Evolutionary conservation across 2,329 filamentous ascomycete genomes (phyloP).

Genomic region (Stagonosporopsis vannaccii): DNA sequence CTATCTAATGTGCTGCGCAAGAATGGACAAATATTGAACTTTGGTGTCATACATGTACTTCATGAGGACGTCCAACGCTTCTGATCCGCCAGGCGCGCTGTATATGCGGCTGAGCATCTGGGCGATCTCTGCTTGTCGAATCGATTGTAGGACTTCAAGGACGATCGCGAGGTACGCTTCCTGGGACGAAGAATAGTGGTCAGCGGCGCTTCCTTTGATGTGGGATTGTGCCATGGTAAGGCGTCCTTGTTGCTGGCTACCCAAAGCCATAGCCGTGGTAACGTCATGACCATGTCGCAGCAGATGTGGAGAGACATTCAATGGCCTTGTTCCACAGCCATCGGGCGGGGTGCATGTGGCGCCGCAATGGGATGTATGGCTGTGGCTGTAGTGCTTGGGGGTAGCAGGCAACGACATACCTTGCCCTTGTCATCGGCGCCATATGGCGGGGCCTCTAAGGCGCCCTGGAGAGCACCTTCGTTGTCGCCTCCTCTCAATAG

Average conservation of each 20-base stretch:
- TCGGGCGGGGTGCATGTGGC: conserved; percentile 16
- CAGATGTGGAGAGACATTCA: conserved; percentile 34
- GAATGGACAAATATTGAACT: too few relatives aligned
- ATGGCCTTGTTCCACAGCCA: conserved; percentile 24
- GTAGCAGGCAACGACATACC: conserved; percentile 49
- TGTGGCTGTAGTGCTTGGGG: conserved; percentile 13
- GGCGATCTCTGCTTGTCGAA: conserved; percentile 95
- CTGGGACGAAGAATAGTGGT: conserved; percentile 55
- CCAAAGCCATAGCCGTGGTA: conserved; percentile 32
- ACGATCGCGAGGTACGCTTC: conserved; percentile 88
- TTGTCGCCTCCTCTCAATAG: conserved; percentile 84
- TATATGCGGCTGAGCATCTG: conserved; percentile 85
- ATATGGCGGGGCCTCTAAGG: conserved; percentile 84
- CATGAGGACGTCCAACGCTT: conserved; percentile 91
- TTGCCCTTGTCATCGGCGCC: conserved; percentile 62
- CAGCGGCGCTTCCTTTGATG: conserved; percentile 31
- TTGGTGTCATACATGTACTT: conserved; percentile 84
- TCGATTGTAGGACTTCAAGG: conserved; percentile 91
- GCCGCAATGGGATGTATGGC: conserved; percentile 4
- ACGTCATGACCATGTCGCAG: conserved; percentile 23
- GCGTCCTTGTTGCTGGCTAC: conserved; percentile 33
- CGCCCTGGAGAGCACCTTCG: conserved; percentile 84
- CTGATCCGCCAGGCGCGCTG: conserved; percentile 77
- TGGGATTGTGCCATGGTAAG: conserved; percentile 28
- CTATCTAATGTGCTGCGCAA: background rate